phyloP scores from a whole-genome alignment of 441 rosid genomes.

The Pelargonium cotyledonis region DNA sequence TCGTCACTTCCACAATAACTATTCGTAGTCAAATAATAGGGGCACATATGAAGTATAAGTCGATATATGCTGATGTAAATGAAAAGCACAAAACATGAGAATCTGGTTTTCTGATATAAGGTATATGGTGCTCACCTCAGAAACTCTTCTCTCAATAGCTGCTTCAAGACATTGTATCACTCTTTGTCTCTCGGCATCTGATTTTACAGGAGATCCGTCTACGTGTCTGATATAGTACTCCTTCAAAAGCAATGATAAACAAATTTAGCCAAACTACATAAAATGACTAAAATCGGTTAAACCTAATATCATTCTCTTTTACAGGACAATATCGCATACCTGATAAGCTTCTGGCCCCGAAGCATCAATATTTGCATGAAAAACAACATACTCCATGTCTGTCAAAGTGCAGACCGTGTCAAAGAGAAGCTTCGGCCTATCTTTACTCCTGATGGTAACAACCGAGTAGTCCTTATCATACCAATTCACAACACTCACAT shows the following conservation, averaged over 20 bases:
- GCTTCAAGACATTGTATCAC: conserved; percentile 88
- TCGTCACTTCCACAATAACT: too few species aligned
- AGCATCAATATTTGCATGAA: conserved; percentile 73
- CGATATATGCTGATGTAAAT: too few species aligned
- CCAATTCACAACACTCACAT: conserved; percentile 72
- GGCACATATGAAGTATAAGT: too few species aligned
- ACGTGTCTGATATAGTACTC: conserved; percentile 76
- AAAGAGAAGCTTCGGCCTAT: conserved; percentile 84
- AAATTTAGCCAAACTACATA: too few species aligned
- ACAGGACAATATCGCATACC: conserved; percentile 27
- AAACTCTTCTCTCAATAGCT: conserved; percentile 84
- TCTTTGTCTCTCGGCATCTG: conserved; percentile 82
- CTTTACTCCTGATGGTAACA: conserved; percentile 73
- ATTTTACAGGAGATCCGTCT: conserved; percentile 88
- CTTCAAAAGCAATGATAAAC: conserved; percentile 27
- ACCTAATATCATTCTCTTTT: too few species aligned
- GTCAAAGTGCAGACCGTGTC: conserved; percentile 86
- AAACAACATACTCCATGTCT: conserved; percentile 90
- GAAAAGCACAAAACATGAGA: too few species aligned
- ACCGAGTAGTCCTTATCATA: conserved; percentile 73
- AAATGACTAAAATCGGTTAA: too few species aligned
- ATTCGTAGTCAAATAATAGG: too few species aligned
- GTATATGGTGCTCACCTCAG: conserved; percentile 46
- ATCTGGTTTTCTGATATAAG: too few species aligned
- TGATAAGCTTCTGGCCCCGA: conserved; percentile 76